A percentile compares a stretch with the other conserved stretches of the same genome.
These are phyloP conservation scores for Colletotrichum magnum DNA, from an alignment of 2,329 filamentous ascomycete species.

Conservation along the genomic window DNA sequence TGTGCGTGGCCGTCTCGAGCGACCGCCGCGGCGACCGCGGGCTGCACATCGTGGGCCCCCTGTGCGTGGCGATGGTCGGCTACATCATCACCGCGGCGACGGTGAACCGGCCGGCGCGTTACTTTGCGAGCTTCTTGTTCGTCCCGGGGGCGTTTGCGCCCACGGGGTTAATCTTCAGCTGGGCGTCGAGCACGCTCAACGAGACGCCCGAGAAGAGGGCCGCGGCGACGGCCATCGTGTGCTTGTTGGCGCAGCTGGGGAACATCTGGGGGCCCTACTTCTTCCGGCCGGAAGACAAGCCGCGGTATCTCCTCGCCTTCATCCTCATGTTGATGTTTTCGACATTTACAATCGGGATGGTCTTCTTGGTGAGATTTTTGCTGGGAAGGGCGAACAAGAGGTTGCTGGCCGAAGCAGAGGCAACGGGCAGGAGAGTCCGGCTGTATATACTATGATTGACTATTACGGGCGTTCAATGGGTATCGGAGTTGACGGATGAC, in stretches of 20 bases:
- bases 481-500: neutral
- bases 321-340: slow-evolving; percentile 42
- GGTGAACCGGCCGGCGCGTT: slow-evolving; percentile 65
- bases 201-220: slow-evolving; percentile 57
- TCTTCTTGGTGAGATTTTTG: slow-evolving; percentile 31
- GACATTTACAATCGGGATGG: slow-evolving; percentile 17
- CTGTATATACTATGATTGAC: slow-evolving; percentile 20
- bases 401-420: slow-evolving; percentile 21
- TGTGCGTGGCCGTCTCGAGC: slow-evolving; percentile 41
- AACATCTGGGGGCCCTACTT: slow-evolving; percentile 58
- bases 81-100: slow-evolving; percentile 74
- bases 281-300: slow-evolving; percentile 48
- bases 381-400: slow-evolving; percentile 30
- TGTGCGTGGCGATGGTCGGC: slow-evolving; percentile 62
- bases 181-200: slow-evolving; percentile 51
- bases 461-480: neutral
- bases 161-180: slow-evolving; percentile 53
- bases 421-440: slow-evolving; percentile 25
- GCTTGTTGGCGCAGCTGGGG: slow-evolving; percentile 53
- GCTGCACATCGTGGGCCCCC: slow-evolving; percentile 41
- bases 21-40: slow-evolving; percentile 43
- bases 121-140: slow-evolving; percentile 53
- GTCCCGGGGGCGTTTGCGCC: slow-evolving; percentile 43
- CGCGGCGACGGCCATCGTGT: slow-evolving; percentile 52
- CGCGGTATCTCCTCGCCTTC: slow-evolving; percentile 49